A percentile compares a stretch with the other conserved stretches of the same genome.
phyloP scores from a whole-genome alignment of 2,329 filamentous ascomycete genomes.

The Fusarium subtropicale region DNA sequence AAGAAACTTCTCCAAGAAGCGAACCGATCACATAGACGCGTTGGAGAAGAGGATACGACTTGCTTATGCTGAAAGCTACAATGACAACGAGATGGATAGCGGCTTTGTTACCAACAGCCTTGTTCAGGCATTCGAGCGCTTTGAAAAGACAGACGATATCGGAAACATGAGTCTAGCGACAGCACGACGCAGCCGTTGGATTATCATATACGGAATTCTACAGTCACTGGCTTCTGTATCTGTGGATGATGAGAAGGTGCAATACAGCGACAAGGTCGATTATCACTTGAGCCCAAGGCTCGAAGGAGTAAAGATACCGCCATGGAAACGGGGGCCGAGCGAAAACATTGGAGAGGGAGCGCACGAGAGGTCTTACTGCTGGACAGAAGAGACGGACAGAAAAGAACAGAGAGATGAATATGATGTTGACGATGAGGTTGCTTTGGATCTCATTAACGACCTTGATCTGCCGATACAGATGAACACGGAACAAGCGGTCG shows the following conservation, averaged over 20 bases:
- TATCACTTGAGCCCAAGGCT: slow-evolving; percentile 69
- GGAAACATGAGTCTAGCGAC: slow-evolving; percentile 64
- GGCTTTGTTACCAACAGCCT: slow-evolving; percentile 63
- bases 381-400: slow-evolving; percentile 55
- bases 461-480: slow-evolving; percentile 23
- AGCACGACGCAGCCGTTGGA: slow-evolving; percentile 70
- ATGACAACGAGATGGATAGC: slow-evolving; percentile 66
- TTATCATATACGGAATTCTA: slow-evolving; percentile 69
- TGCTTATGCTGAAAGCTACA: slow-evolving; percentile 70
- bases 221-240: slow-evolving; percentile 70
- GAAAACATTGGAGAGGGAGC: slow-evolving; percentile 52
- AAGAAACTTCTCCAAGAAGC: slow-evolving; percentile 49
- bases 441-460: slow-evolving; percentile 10
- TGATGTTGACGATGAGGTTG: slow-evolving; percentile 18
- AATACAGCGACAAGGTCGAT: slow-evolving; percentile 63
- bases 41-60: slow-evolving; percentile 65
- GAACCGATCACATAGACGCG: slow-evolving; percentile 35
- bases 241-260: slow-evolving; percentile 66
- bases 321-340: slow-evolving; percentile 59
- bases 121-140: slow-evolving; percentile 66
- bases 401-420: slow-evolving; percentile 19
- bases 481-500: slow-evolving; percentile 17
- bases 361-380: slow-evolving; percentile 66
- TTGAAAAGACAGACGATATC: slow-evolving; percentile 66
- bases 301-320: slow-evolving; percentile 56